Conservation (phyloP, 257 asterid genomes). For the Solanum lycopersicoides region DNA sequence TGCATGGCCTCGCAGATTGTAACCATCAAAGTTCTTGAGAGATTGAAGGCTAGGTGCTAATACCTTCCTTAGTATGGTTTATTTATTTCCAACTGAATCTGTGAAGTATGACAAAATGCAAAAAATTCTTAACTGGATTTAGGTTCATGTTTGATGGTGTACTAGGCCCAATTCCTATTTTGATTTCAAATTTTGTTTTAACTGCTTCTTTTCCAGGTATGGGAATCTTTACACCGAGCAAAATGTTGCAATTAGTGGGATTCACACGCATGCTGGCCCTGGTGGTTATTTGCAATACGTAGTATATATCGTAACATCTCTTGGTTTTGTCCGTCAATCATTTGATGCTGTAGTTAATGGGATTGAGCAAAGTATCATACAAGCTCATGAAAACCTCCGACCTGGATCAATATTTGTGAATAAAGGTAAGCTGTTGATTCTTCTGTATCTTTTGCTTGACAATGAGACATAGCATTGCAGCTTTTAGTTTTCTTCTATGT, state of each 20-base stretch:
- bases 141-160: neutral
- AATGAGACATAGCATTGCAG: neutral
- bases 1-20: conserved; percentile 96
- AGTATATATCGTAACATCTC: conserved; percentile 86
- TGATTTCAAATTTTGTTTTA: neutral
- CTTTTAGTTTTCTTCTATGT: neutral
- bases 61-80: neutral
- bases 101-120: neutral
- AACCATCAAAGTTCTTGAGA: conserved; percentile 81
- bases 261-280: conserved; percentile 98
- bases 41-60: conserved; percentile 78
- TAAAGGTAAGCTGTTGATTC: conserved; percentile 41
- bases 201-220: conserved; percentile 41
- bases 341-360: conserved; percentile 96
- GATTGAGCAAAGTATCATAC: conserved; percentile 81
- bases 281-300: conserved; percentile 96
- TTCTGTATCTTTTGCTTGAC: neutral
- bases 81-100: neutral
- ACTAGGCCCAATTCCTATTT: neutral
- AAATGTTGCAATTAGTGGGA: conserved; percentile 94
- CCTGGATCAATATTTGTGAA: conserved; percentile 85
- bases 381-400: conserved; percentile 82
- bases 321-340: conserved; percentile 95
- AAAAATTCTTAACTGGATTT: neutral
- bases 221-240: conserved; percentile 80